These are phyloP conservation scores for Dissophora globulifera DNA, from an alignment of 192 early-diverging fungal genomes.

Conservation along the genomic window DNA sequence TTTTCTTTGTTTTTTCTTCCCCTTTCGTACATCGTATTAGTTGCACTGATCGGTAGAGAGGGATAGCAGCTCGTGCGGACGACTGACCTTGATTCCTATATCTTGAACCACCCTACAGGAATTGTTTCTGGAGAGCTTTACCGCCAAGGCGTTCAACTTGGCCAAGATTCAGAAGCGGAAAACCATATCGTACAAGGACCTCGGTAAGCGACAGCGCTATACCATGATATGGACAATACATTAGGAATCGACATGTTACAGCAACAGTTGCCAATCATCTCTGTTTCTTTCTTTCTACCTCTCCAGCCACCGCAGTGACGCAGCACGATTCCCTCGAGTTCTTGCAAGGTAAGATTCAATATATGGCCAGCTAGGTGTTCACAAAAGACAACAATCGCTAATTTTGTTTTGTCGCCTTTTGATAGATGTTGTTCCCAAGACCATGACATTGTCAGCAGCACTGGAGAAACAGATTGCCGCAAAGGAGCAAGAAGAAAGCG, in stretches of 20 bases:
- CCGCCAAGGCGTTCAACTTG: constrained; percentile 68
- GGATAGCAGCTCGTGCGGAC: no score
- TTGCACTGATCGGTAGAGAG: no score
- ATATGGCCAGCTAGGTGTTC: not conserved
- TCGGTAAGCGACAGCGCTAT: constrained; percentile 75
- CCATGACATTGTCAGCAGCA: constrained; percentile 56
- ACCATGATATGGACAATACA: no score
- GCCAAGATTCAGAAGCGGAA: constrained; percentile 76
- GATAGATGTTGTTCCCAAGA: constrained; percentile 57
- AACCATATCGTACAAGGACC: constrained; percentile 77
- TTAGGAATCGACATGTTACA: no score
- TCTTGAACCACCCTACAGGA: no score
- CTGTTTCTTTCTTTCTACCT: not conserved
- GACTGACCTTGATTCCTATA: no score
- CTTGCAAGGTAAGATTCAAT: constrained; percentile 36
- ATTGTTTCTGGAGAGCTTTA: constrained; percentile 75
- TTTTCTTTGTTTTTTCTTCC: no score
- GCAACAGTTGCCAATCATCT: constrained; percentile 38
- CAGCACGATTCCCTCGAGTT: constrained; percentile 52
- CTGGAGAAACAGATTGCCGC: constrained; percentile 52
- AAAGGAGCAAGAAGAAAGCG: constrained; percentile 47
- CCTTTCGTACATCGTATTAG: no score
- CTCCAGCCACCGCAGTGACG: constrained; percentile 38
- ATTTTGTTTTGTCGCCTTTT: not conserved
- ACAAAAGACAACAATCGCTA: not conserved